Evolutionary conservation across 768 basidiomycete genomes (phyloP).

Genomic region (Amanita exitialis): DNA sequence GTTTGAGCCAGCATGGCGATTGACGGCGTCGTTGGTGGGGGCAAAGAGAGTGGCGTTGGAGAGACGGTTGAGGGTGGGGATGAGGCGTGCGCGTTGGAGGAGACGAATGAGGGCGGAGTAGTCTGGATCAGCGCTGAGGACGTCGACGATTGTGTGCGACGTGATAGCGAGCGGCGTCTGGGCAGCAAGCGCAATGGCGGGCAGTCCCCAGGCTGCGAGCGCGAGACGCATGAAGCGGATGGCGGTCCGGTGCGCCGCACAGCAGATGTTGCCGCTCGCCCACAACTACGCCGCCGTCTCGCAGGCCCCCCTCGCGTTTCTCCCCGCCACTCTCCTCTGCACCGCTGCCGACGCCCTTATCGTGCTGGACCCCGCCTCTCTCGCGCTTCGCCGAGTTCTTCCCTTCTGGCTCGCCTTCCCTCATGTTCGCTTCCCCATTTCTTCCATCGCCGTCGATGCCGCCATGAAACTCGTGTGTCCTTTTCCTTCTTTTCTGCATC

Average conservation of each 20-base stretch:
- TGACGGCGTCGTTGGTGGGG: conserved; percentile 88
- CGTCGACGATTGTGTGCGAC: conserved; percentile 66
- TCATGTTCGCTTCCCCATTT: conserved; percentile 37
- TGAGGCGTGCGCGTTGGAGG: conserved; percentile 76
- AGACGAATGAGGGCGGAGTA: conserved; percentile 68
- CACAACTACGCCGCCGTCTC: conserved; percentile 39
- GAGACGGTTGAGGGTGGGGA: conserved; percentile 87
- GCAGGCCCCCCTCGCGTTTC: conserved; percentile 12
- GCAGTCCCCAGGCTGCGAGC: conserved; percentile 11
- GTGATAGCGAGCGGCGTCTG: conserved; percentile 10
- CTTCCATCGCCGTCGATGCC: conserved; percentile 61
- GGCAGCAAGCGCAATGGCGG: conserved; percentile 12
- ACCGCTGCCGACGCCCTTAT: conserved; percentile 62
- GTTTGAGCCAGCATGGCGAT: conserved; percentile 29
- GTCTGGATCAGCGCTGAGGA: conserved; percentile 64
- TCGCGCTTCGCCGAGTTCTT: conserved; percentile 58
- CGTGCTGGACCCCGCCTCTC: conserved; percentile 59
- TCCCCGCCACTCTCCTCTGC: conserved; percentile 42
- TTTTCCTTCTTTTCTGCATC: conserved; percentile 3
- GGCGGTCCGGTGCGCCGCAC: background rate
- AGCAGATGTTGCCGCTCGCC: conserved; percentile 33
- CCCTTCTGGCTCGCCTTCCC: conserved; percentile 81
- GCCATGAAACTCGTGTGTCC: conserved; percentile 72
- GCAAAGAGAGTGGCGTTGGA: conserved; percentile 84
- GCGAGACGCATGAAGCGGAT: conserved; percentile 5